Base-by-base conservation (phyloP, 1,139 yeast genomes). In the Debaryomyces fabryi region DNA sequence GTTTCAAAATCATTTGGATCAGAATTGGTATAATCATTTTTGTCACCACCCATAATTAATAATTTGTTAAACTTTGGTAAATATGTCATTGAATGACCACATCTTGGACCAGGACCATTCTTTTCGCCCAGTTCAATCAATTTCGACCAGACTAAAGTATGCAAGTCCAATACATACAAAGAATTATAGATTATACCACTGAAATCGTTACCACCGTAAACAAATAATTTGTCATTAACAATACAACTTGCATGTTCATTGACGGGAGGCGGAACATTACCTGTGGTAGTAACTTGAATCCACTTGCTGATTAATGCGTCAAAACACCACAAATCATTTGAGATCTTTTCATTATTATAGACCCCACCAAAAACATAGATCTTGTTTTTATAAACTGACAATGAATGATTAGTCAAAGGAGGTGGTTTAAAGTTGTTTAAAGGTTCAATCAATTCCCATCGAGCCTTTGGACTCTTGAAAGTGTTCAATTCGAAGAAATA, bases 281-380 rank as follows among this genome's bases (percentile, higher is more conserved):
- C 93, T 4, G 71, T 62, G 18, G 80, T 72, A 21, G 67, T 62
- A 15, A 76, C 56, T 52, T 74, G 79, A 44, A 81, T 68, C 98
- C 98, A 93, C 46, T 78, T 77, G 57, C 83, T 83, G 15, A 69
- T 68, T 12, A 70, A 59, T 0, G 96, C 91, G 63, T 92, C 96
- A 67, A 81, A 93, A 58, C 85, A 76, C 85, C 96, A 91, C 43
- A 95, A 75, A 58, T 89, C 95, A 60, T 88, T 85, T 50, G 83
- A 82, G 56, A 93, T 82, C 47, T 81, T 79, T 54, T 80, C 84
- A 50, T 92, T 88, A 58, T 90, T 90, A 49, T 92, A 88, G 48
- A 96, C 96, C 50, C 99, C 99, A 60, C 96, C 96, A 63, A 76
- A 80, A n/a, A 93, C 74, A 74, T 87, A 93, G 49, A 93, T 73